Percentiles rank a stretch among this genome's conserved stretches.
These are phyloP conservation scores for Cucurbita maxima DNA, from an alignment of 306 rosid species.

Conservation along the genomic window DNA sequence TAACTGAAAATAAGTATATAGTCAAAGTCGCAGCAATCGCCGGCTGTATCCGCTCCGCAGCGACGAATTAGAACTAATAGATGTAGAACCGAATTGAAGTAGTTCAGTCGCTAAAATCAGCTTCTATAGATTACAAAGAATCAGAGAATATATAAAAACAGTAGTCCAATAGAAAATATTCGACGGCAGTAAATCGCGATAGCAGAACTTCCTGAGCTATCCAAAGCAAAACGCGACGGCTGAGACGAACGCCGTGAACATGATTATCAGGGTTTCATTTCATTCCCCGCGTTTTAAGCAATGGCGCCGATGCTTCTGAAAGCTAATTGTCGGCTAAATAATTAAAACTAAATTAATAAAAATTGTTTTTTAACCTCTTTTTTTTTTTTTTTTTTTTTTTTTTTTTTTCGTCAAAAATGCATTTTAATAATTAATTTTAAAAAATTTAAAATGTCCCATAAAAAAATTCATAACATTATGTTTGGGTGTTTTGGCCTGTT, in stretches of 20 bases:
- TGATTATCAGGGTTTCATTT: neutral
- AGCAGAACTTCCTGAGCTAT: neutral
- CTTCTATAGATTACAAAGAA: neutral
- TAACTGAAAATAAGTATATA: neutral
- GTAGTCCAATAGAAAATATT: neutral
- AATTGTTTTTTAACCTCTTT: too few relatives aligned
- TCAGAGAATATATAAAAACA: neutral
- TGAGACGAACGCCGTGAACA: neutral
- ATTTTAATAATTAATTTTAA: too few relatives aligned
- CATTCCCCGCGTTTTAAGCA: too few relatives aligned
- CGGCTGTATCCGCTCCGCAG: neutral
- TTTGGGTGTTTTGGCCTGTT: too few relatives aligned
- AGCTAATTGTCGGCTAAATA: too few relatives aligned
- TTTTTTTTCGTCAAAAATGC: too few relatives aligned
- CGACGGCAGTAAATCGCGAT: neutral
- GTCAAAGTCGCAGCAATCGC: neutral
- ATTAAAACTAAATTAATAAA: too few relatives aligned
- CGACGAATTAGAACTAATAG: neutral
- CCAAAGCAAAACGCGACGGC: slow-evolving; percentile 3
- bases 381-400: too few relatives aligned
- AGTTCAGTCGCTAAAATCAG: neutral
- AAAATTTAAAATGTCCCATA: too few relatives aligned
- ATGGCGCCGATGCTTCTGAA: too few relatives aligned
- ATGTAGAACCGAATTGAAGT: neutral
- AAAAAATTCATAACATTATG: too few relatives aligned